phyloP scores from a whole-genome alignment of 1,284 basidiomycete species.

The Trichosporon faecale region DNA sequence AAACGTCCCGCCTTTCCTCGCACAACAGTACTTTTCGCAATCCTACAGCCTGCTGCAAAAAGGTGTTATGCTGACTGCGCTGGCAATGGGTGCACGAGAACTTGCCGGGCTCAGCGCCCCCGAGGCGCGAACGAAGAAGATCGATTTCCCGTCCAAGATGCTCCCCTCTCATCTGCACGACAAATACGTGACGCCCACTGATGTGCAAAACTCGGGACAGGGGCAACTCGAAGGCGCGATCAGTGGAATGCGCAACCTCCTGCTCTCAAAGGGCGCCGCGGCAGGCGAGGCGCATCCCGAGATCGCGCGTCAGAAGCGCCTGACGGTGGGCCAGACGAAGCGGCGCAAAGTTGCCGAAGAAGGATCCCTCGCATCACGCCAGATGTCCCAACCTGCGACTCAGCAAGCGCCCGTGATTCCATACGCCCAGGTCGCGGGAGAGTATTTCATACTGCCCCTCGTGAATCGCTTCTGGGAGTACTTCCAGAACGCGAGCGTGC shows the following conservation, averaged over 20 bases:
- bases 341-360: slow-evolving; percentile 33
- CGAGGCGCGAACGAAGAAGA: slow-evolving; percentile 25
- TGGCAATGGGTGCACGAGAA: slow-evolving; percentile 81
- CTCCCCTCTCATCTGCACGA: slow-evolving; percentile 68
- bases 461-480: slow-evolving; percentile 89
- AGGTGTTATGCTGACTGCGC: slow-evolving; percentile 74
- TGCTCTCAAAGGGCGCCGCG: slow-evolving; percentile 42
- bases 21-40: slow-evolving; percentile 87
- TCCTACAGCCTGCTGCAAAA: slow-evolving; percentile 86
- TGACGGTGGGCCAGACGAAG: slow-evolving; percentile 60
- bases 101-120: slow-evolving; percentile 67
- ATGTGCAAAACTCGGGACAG: slow-evolving; percentile 17
- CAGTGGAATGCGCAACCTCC: slow-evolving; percentile 33
- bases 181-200: slow-evolving; percentile 58
- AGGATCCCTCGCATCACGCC: slow-evolving; percentile 21
- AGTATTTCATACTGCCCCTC: slow-evolving; percentile 80
- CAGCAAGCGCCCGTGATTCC: slow-evolving; percentile 35
- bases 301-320: slow-evolving; percentile 67
- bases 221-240: slow-evolving; percentile 42
- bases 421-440: slow-evolving; percentile 75
- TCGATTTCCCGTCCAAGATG: slow-evolving; percentile 71
- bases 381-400: not conserved
- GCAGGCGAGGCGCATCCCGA: slow-evolving; percentile 57
- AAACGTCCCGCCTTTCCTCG: slow-evolving; percentile 75
- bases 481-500: slow-evolving; percentile 71